Conservation (phyloP, 495 filamentous ascomycete species). For the Aspergillus haitiensis region DNA sequence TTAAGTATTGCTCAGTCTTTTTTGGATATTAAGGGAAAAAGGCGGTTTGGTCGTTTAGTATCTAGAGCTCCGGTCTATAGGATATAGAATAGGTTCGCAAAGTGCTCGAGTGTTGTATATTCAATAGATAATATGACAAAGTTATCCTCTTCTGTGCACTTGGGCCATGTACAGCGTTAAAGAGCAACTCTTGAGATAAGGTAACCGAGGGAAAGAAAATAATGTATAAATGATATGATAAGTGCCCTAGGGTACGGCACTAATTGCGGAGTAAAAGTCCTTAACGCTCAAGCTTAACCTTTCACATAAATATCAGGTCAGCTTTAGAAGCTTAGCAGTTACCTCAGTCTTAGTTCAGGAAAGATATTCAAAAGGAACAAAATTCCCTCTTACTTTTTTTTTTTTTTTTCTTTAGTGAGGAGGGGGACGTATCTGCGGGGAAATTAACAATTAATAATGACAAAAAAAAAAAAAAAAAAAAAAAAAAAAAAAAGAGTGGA, state of each 20-base stretch:
- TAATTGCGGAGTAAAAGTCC: not conserved
- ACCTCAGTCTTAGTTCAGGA: not conserved
- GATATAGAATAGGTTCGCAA: not conserved
- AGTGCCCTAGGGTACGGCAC: not conserved
- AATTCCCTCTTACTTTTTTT: not conserved
- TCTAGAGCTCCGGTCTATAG: not conserved
- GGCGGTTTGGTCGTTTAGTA: not conserved
- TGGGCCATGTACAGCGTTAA: too few species aligned
- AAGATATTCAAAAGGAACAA: not conserved
- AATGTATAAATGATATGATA: not conserved
- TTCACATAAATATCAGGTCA: not conserved
- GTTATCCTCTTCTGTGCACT: not conserved
- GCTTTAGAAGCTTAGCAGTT: not conserved
- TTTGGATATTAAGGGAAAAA: not conserved
- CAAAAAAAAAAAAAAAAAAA: not conserved
- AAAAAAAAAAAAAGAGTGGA: not conserved
- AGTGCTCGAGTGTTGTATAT: not conserved
- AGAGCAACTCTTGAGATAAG: not conserved
- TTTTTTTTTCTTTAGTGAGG: not conserved
- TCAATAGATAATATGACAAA: not conserved
- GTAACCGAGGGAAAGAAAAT: not conserved
- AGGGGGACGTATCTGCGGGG: not conserved
- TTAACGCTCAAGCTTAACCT: not conserved
- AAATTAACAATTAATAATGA: not conserved
- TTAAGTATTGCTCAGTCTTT: not conserved